Conservation (phyloP, 129 eudicot species). For the Glebionis coronaria region DNA sequence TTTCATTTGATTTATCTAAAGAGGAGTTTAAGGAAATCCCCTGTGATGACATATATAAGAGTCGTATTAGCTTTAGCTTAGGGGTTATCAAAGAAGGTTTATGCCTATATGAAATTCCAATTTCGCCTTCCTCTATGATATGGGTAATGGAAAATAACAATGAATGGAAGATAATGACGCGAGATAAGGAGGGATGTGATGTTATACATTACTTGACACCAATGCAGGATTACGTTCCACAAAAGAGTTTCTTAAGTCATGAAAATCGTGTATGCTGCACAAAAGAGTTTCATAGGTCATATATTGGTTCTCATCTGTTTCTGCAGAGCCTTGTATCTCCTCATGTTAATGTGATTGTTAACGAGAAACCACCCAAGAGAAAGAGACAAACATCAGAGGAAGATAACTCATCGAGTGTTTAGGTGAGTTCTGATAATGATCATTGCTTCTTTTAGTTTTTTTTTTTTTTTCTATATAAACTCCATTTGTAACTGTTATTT, state of each 20-base stretch:
- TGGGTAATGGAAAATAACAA: not conserved
- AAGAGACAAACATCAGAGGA: not conserved
- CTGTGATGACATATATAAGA: no score
- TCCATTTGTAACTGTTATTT: no score
- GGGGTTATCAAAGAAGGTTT: not conserved
- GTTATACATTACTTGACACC: not conserved
- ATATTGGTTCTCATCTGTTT: not conserved
- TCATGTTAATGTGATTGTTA: not conserved
- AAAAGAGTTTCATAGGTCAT: not conserved
- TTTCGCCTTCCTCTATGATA: not conserved
- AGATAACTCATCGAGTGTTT: no score
- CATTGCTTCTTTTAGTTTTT: no score
- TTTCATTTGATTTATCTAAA: no score
- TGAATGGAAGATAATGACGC: not conserved
- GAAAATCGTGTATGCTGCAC: not conserved
- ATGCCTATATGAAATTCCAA: not conserved
- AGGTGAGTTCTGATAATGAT: no score
- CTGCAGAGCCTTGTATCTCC: not conserved
- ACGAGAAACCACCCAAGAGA: not conserved
- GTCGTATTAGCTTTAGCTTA: no score
- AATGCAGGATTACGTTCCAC: not conserved
- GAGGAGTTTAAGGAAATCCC: no score
- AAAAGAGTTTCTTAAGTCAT: not conserved
- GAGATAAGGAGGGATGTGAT: not conserved
- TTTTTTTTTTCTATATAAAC: no score